Conservation (phyloP, 768 basidiomycete genomes). For the Collybia sp. region DNA sequence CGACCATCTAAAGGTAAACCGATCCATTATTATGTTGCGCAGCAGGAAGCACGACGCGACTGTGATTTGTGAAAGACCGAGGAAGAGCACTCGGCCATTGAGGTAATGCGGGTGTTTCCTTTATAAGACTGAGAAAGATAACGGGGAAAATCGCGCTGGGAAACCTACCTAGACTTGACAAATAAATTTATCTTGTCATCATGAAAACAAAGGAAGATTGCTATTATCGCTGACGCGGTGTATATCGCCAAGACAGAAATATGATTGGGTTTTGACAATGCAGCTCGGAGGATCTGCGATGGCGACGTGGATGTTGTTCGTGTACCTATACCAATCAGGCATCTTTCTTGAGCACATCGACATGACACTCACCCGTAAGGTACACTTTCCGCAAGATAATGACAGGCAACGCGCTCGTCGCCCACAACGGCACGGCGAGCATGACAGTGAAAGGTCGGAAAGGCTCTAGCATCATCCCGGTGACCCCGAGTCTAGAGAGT, state of each 20-base stretch:
- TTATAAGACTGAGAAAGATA: slow-evolving; percentile 1
- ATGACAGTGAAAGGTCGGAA: slow-evolving; percentile 40
- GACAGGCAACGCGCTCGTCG: slow-evolving; percentile 48
- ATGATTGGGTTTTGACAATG: slow-evolving; percentile 43
- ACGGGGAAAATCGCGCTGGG: neutral
- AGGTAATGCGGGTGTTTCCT: slow-evolving; percentile 76
- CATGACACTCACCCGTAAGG: slow-evolving; percentile 47
- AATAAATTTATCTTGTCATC: slow-evolving; percentile 40
- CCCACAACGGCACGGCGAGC: slow-evolving; percentile 41
- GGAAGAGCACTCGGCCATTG: slow-evolving; percentile 63
- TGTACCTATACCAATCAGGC: slow-evolving; percentile 25
- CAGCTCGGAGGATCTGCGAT: slow-evolving; percentile 36
- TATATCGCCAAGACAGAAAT: slow-evolving; percentile 42
- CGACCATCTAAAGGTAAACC: slow-evolving; percentile 46
- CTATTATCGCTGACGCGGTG: slow-evolving; percentile 36
- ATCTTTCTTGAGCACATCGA: neutral
- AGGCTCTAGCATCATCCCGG: slow-evolving; percentile 26
- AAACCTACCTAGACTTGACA: slow-evolving; percentile 58
- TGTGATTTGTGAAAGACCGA: slow-evolving; percentile 47
- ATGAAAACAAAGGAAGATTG: slow-evolving; percentile 36
- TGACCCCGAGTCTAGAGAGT: slow-evolving; percentile 19
- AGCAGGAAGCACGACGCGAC: slow-evolving; percentile 44
- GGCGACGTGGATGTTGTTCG: slow-evolving; percentile 50
- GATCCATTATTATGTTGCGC: slow-evolving; percentile 60
- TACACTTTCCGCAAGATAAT: slow-evolving; percentile 53